These are phyloP conservation scores for Suillus alpinus DNA, from an alignment of 768 basidiomycete species.

Conservation along the genomic window DNA sequence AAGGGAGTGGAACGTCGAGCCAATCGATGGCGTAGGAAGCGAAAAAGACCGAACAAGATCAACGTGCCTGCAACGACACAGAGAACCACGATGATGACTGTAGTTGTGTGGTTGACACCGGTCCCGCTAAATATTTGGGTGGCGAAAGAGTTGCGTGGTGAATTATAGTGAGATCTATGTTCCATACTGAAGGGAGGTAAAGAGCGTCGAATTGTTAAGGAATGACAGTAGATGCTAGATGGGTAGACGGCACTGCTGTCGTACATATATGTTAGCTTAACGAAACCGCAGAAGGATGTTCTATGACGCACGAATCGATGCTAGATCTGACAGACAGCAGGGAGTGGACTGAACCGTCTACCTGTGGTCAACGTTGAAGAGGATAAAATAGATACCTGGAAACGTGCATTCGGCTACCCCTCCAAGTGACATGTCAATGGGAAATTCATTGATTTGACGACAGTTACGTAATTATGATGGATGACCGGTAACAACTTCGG, in stretches of 20 bases:
- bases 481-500: neutral
- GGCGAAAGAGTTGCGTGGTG: neutral
- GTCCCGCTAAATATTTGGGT: neutral
- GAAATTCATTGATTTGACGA: neutral
- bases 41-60: constrained; percentile 35
- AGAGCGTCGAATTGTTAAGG: neutral
- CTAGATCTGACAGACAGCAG: neutral
- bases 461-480: neutral
- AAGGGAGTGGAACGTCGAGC: constrained; percentile 43
- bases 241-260: neutral
- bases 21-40: constrained; percentile 34
- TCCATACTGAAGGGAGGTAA: neutral
- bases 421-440: neutral
- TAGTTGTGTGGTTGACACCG: constrained; percentile 16
- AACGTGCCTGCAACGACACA: constrained; percentile 41
- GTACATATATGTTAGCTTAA: neutral
- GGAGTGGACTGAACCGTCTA: neutral
- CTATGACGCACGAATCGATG: neutral
- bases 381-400: neutral
- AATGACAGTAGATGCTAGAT: neutral
- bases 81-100: constrained; percentile 50
- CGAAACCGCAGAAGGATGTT: neutral
- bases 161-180: neutral
- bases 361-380: neutral
- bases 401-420: neutral